Percentiles rank a stretch among this genome's conserved stretches.
Conservation (phyloP, 2,329 filamentous ascomycete species). For the Didymella pinodella region DNA sequence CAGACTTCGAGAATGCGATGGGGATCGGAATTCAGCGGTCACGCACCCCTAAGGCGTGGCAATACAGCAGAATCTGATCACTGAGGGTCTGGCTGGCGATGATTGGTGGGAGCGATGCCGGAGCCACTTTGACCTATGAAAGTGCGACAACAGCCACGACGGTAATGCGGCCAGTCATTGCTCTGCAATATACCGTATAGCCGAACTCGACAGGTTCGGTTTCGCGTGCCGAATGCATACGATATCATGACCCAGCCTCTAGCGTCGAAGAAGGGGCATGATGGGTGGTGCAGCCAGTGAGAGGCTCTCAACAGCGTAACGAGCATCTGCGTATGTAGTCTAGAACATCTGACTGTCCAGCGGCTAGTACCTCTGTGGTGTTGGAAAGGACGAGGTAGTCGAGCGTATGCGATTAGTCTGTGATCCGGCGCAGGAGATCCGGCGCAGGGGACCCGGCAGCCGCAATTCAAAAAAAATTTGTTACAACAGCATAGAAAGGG, state of each 20-base stretch:
- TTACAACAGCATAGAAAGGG: neutral
- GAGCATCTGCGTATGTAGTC: neutral
- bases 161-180: neutral
- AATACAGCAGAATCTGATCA: constrained; percentile 17
- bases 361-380: neutral
- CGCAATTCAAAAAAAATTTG: neutral
- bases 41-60: constrained; percentile 3
- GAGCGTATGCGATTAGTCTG: neutral
- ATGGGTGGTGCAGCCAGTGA: neutral
- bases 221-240: constrained; percentile 1
- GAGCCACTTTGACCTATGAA: constrained; percentile 6
- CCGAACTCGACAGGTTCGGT: constrained; percentile 10
- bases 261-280: neutral
- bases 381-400: neutral
- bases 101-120: constrained; percentile 7
- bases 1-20: constrained; percentile 8
- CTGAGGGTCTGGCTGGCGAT: neutral
- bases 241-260: neutral
- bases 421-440: neutral
- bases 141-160: neutral
- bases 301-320: neutral
- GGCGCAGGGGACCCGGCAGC: neutral
- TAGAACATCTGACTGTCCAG: neutral
- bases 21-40: constrained; percentile 1
- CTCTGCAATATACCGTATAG: neutral